phyloP scores from a whole-genome alignment of 2,329 filamentous ascomycete species.

The Colletotrichum eleusines region DNA sequence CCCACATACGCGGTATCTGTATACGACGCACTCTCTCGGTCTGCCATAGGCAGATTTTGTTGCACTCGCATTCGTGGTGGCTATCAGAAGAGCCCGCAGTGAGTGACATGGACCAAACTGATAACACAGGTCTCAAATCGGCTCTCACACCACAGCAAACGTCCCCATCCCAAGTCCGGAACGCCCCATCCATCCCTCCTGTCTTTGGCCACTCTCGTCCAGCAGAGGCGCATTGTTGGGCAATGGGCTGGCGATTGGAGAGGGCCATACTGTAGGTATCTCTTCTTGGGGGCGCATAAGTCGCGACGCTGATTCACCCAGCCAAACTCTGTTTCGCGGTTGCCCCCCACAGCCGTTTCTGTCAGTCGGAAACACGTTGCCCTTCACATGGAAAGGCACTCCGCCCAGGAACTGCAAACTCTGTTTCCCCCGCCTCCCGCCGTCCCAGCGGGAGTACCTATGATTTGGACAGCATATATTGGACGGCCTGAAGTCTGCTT shows the following conservation, averaged over 20 bases:
- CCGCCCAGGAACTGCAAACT: slow-evolving; percentile 36
- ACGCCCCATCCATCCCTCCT: not conserved
- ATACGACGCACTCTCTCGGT: slow-evolving; percentile 11
- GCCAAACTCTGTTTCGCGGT: slow-evolving; percentile 35
- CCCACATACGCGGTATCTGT: too few species aligned
- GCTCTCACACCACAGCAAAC: slow-evolving; percentile 4
- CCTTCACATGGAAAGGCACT: slow-evolving; percentile 38
- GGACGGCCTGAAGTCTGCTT: slow-evolving; percentile 30
- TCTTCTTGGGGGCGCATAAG: slow-evolving; percentile 30
- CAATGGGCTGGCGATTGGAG: slow-evolving; percentile 17
- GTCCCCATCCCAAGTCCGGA: slow-evolving; percentile 34
- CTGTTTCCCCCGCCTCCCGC: slow-evolving; percentile 20
- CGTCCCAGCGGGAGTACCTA: slow-evolving; percentile 15
- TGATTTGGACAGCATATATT: slow-evolving; percentile 31
- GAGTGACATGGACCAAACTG: slow-evolving; percentile 8
- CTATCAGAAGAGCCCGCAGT: slow-evolving; percentile 1
- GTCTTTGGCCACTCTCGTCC: slow-evolving; percentile 14
- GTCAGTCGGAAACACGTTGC: slow-evolving; percentile 33
- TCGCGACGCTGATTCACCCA: slow-evolving; percentile 37
- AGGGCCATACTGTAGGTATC: not conserved
- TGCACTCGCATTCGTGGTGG: slow-evolving; percentile 25
- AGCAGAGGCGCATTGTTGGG: slow-evolving; percentile 20
- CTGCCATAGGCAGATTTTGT: slow-evolving; percentile 1
- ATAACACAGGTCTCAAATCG: slow-evolving; percentile 11
- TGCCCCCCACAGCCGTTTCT: slow-evolving; percentile 37